Percentiles rank a stretch among this genome's conserved stretches.
These are phyloP conservation scores for Penicillium sp. DNA, from an alignment of 2,329 filamentous ascomycete genomes.

Conservation along the genomic window DNA sequence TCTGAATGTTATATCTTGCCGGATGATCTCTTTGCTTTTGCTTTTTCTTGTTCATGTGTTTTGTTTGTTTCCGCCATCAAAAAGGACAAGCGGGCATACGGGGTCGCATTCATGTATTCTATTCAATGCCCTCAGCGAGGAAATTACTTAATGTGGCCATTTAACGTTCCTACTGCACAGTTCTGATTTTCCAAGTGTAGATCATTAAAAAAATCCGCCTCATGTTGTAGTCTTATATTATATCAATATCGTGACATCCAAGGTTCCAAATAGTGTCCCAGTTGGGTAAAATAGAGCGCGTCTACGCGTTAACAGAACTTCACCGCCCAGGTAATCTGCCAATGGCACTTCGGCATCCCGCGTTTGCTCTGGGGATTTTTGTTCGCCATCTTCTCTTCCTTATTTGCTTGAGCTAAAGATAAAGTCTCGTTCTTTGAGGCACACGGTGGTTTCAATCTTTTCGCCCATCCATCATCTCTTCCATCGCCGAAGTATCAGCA, in stretches of 20 bases:
- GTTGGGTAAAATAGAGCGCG: conserved; percentile 25
- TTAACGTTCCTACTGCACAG: not conserved
- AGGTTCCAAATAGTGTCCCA: conserved; percentile 7
- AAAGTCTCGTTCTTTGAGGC: not conserved
- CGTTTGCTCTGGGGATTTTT: conserved; percentile 18
- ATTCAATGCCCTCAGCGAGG: conserved; percentile 27
- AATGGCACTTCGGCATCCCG: conserved; percentile 14
- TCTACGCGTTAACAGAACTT: conserved; percentile 20
- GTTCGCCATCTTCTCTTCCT: not conserved
- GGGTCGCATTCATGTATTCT: conserved; percentile 30
- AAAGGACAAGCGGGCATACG: conserved; percentile 7
- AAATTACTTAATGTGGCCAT: conserved; percentile 25
- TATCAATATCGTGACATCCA: not conserved
- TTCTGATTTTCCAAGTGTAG: not conserved
- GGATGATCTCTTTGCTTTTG: conserved; percentile 11
- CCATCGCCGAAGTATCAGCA: not conserved
- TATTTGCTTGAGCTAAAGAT: not conserved
- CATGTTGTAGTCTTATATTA: not conserved
- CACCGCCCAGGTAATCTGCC: conserved; percentile 19
- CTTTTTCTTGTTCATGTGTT: conserved; percentile 14
- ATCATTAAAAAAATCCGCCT: not conserved
- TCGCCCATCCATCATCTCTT: not conserved
- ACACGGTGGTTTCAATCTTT: not conserved
- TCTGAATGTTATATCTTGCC: conserved; percentile 16
- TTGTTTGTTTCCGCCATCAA: conserved; percentile 8